Conservation (phyloP, 176 grass and related monocot genomes). For the Canna indica region DNA sequence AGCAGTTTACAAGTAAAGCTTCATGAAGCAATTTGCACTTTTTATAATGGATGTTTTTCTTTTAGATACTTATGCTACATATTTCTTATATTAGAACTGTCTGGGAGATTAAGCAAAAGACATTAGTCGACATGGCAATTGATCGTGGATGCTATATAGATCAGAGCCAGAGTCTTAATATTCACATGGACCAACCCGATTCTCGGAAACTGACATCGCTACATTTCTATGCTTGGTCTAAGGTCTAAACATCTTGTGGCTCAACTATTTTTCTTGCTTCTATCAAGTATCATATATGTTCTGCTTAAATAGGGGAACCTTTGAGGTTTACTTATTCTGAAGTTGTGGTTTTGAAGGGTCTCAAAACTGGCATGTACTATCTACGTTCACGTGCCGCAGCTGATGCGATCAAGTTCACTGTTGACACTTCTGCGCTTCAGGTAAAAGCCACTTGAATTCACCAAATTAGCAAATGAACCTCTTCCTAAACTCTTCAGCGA, state of each 20-base stretch:
- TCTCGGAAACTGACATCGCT: slow-evolving; percentile 89
- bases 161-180: slow-evolving; percentile 96
- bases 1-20: slow-evolving; percentile 84
- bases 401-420: slow-evolving; percentile 98
- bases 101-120: slow-evolving; percentile 99
- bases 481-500: no score
- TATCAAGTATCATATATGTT: not conserved
- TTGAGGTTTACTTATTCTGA: not conserved
- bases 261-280: not conserved
- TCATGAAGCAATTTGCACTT: not conserved
- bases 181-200: slow-evolving; percentile 96
- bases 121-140: slow-evolving; percentile 91
- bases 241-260: slow-evolving; percentile 33
- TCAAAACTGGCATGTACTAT: slow-evolving; percentile 99
- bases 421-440: slow-evolving; percentile 65
- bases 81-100: slow-evolving; percentile 53
- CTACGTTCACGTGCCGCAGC: slow-evolving; percentile 79
- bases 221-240: slow-evolving; percentile 97
- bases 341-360: slow-evolving; percentile 36
- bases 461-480: no score
- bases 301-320: not conserved
- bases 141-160: slow-evolving; percentile 97
- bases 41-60: slow-evolving; percentile 10
- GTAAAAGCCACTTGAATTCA: not conserved
- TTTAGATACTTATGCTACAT: not conserved